Base-by-base conservation (phyloP, 2,329 filamentous ascomycete genomes). In the Cladophialophora chaetospira region DNA sequence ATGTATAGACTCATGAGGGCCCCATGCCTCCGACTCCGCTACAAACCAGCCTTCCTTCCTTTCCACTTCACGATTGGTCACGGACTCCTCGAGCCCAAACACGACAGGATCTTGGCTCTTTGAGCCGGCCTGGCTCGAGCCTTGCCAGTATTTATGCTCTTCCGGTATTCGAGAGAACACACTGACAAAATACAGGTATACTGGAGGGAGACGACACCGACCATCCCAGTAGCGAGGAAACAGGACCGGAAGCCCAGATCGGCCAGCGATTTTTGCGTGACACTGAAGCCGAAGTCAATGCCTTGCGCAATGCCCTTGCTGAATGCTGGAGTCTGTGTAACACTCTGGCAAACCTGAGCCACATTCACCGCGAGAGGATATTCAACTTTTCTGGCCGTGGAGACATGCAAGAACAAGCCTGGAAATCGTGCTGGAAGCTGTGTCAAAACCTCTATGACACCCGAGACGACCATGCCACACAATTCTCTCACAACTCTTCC, bases 271-370 rank as follows among this genome's bases (percentile, higher is more conserved):
- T 66, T 35, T 63, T 72, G 28, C 67, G 69, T 2, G 79, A 87
- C 55, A 78, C 79, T 26, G 80, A 86, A 54, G 76, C 82, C 43
- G 79, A 80, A 67, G 79, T 80, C 28, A 82, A 81, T 58, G 87
- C 88, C 5, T 76, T 96, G n/a, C 84, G 84, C 60, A 84, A 84
- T 26, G 90, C 91, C 2, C 78, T 97, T 13, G 84, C 88, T 60
- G 90, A 96, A 75, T 96, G 91, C 72, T 97, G 92, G 92, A 95
- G 88, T 0, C 77, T 97, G 11, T 97, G 92, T 76, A 97, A 96
- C 69, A 96, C 91, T 0, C 77, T 97, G 28, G 90, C 91, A 19
- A 89, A 83, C 62, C 79, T 96, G 15, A 96, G 91, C 71, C 92
- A 89, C 15, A 88, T 88, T 62, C 89, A 96, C 68, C 85, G 91